Evolutionary conservation across 148 eudicot genomes (phyloP), one percentile per base, ranked within the genome.

Genomic region (Arctostaphylos glauca): DNA sequence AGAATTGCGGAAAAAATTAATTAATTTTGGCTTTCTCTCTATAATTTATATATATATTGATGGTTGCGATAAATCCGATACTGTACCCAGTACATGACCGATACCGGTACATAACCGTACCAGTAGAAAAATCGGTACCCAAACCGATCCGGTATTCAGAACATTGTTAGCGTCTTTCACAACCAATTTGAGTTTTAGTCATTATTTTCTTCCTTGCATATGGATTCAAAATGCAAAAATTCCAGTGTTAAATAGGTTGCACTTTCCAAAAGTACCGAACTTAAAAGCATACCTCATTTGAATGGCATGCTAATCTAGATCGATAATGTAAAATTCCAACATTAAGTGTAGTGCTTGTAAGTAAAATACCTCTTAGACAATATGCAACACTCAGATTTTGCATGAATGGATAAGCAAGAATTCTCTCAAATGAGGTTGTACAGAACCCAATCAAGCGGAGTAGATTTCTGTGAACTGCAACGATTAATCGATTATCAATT

Each of bases 321-420:
- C 68, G 18, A 48, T 49, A 54, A 41, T 49, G 2, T 23, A 41
- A 83, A 47, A 77, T 25, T 16, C 73, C n/a, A 64, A 47, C 23
- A 23, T 59, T 14, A 59, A 59, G 58, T 13, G 14, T 68, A 19
- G 43, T 44, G 73, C 64, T 81, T 66, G 58, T 38, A 53, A 79
- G 47, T 78, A 48, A 48, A 75, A 76, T 85, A 96, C 99, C 98
- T 92, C 98, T 88, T 81, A 96, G 84, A 74, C 91, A 94, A 91
- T 93, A 90, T 15, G 98, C 98, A 81, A 96, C 95, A 60, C 99
- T 96, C 18, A 92, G 92, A 88, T 96, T 93, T 62, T 89, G 89
- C 99, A 96, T 96, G 85, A 90, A 96, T 1, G 99, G 99, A 85
- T 96, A 96, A 72, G 94, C 95, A 68, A 96, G 97, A 83, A 94